Evolutionary conservation across 2,329 filamentous ascomycete genomes (phyloP), one percentile per base, ranked within the genome.

Genomic region (Colletotrichum sp.): DNA sequence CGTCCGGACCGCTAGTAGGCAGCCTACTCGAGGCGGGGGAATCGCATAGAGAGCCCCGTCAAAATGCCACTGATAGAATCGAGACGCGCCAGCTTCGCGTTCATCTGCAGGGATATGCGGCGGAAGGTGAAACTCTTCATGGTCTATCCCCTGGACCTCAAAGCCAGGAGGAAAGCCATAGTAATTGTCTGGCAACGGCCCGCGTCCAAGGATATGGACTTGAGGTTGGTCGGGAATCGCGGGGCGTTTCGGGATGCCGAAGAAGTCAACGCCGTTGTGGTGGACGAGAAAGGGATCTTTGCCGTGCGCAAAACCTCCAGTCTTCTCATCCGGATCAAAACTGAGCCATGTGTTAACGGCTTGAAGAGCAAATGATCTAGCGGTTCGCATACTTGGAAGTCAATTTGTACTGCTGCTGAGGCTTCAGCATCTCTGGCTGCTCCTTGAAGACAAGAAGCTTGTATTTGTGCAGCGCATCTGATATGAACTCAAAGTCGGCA

Each of bases 211-310:
- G 62, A 85, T 84, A 68, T 85, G 83, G 6, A 85, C 83, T 78
- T 85, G 83, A 7, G 83, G 83, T 72, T 85, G 83, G 1, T 79
- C 80, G 9, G 83, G 83, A 39, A 85, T 18, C 85, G 86, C 80
- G 86, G 87, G 79, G 82, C 85, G 3, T 85, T 86, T 78, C 87
- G 86, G 86, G 21, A 88, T 85, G 10, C 83, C 84, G 65, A 81
- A 75, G 39, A 84, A 83, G 39, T 84, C 80, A 34, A 83, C 79
- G 30, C 79, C 72, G 36, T 36, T 60, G 55, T 77, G 83, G 6
- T 82, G 80, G 6, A 80, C 79, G 8, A 85, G 79, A 26, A 82
- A 80, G 2, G 83, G 84, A 60, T 85, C 83, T 5, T 80, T 80
- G 24, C 84, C 84, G 67, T 85, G 84, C 12, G 84, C 84, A 34